Evolutionary conservation across 352 stramenopile genomes (phyloP), one percentile per base, ranked within the genome.

Genomic region (Globisporangium middletonii): DNA sequence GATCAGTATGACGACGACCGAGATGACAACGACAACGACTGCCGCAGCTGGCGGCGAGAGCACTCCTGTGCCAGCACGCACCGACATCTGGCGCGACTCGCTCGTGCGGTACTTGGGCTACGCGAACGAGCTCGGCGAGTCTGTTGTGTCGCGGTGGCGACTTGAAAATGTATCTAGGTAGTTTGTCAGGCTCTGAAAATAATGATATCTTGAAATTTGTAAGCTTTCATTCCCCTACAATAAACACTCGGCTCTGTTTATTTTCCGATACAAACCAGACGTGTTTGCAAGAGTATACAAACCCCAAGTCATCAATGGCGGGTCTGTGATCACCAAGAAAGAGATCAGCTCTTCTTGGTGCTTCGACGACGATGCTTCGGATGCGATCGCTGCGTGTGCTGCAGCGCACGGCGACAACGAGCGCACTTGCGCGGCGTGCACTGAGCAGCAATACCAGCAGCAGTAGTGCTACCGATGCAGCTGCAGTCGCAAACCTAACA

Each of bases 51-150:
- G 7, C 26, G 27, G n/a, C 27, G 27, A 3, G 42, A 23, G 42
- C 18, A 19, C 26, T 6, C 46, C 23, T 11, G 12, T 8, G 30
- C 30, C 47, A 13, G 15, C 9, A 57, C 64, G 57, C 45, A 52
- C 56, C 55, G 88, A 96, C 57, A 72, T 96, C 23, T 94, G 84
- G 67, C 73, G 88, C 23, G 85, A 97, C 63, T 90, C 85, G 51
- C 71, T 87, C n/a, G 64, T 97, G 62, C 80, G 88, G 26, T 94
- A 95, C 67, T 48, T 95, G 50, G 88, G 88, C 46, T 97, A 97
- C 59, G 77, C 88, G 48, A 97, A 97, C 61, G 88, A 96, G 62
- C 63, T 95, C 18, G 87, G 87, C 59, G 87, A 96, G 64, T 90
- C 79, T 23, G 23, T 23, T 23, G 23, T 23, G 23, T 23, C 23